Base-by-base conservation (phyloP, 2,329 filamentous ascomycete genomes). In the Diaporthe sp. region DNA sequence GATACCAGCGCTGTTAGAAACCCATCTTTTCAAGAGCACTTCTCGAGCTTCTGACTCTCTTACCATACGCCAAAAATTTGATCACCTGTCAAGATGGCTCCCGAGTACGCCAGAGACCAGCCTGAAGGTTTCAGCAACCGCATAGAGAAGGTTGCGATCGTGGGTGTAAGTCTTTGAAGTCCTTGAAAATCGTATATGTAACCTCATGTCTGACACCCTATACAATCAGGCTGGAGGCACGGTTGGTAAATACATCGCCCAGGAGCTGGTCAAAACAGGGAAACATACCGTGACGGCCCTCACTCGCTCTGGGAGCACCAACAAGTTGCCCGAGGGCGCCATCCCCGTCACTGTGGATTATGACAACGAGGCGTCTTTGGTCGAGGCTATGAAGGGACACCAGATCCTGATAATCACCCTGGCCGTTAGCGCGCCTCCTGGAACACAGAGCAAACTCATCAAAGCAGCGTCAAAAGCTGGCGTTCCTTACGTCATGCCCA, bases 231-330 rank as follows among this genome's bases (percentile, higher is more conserved):
- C 80, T 34, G 78, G 75, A 25, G 80, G 80, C 19, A 77, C 73
- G 28, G 58, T 81, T 31, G 79, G 80, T 25, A 70, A 69, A 13
- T 71, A 76, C 67, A 76, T 80, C 22, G 72, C 79, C 12, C 49
- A 81, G 6, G 82, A 82, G n/a, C 81, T 89, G 6, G 78, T 87
- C 59, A 81, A 82, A 51, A 84, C 83, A 37, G 86, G 86, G 72
- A 85, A 85, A 61, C 87, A 89, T 79, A 85, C 78, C 19, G 81
- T 91, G 75, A 90, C 88, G 1, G 87, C 87, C 75, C 81, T 91
- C 55, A 86, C 86, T 2, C 88, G 89, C 59, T 71, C 77, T 2
- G 85, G 84, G 42, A 88, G 87, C 77, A 84, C 80, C 4, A 82
- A 78, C 75, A 83, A 78, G 0, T 81, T 89, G 4, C 87, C 86